A percentile compares a stretch with the other conserved stretches of the same genome.
Evolutionary conservation across 2,329 filamentous ascomycete species (phyloP).

Genomic region (Cercospora janseana): DNA sequence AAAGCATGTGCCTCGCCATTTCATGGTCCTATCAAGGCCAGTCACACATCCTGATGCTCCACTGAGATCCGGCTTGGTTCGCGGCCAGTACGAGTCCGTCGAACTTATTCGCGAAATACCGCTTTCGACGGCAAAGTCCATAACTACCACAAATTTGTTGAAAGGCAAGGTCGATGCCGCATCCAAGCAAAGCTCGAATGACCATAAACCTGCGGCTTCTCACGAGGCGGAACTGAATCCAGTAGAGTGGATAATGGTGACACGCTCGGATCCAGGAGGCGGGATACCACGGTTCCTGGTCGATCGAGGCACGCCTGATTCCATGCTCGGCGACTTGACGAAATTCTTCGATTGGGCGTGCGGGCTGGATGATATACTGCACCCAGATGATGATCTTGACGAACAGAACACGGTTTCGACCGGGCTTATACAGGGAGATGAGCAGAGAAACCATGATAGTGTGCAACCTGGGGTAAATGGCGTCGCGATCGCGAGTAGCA

Average conservation of each 20-base stretch:
- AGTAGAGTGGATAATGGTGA: conserved; percentile 92
- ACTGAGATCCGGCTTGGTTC: conserved; percentile 68
- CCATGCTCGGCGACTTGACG: conserved; percentile 73
- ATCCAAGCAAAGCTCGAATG: conserved; percentile 38
- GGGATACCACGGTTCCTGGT: conserved; percentile 87
- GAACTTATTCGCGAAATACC: conserved; percentile 86
- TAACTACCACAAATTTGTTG: conserved; percentile 34
- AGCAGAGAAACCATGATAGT: neutral
- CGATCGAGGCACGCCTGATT: conserved; percentile 79
- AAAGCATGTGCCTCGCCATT: conserved; percentile 61
- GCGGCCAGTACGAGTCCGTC: conserved; percentile 85
- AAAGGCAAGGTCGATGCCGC: conserved; percentile 14
- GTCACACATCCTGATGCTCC: conserved; percentile 73
- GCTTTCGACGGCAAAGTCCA: conserved; percentile 44
- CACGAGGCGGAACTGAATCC: conserved; percentile 59
- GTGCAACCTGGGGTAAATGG: too few relatives aligned
- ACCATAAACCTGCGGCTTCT: conserved; percentile 27
- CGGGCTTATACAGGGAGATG: too few relatives aligned
- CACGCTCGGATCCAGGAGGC: conserved; percentile 81
- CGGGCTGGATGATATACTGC: conserved; percentile 46
- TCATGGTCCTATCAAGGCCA: conserved; percentile 84
- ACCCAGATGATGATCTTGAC: conserved; percentile 39
- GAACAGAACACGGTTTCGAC: conserved; percentile 14
- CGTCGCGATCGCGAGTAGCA: too few relatives aligned
- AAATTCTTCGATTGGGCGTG: conserved; percentile 81